Base-by-base conservation (phyloP, 208 protist species). In the Leishmania aethiopica region DNA sequence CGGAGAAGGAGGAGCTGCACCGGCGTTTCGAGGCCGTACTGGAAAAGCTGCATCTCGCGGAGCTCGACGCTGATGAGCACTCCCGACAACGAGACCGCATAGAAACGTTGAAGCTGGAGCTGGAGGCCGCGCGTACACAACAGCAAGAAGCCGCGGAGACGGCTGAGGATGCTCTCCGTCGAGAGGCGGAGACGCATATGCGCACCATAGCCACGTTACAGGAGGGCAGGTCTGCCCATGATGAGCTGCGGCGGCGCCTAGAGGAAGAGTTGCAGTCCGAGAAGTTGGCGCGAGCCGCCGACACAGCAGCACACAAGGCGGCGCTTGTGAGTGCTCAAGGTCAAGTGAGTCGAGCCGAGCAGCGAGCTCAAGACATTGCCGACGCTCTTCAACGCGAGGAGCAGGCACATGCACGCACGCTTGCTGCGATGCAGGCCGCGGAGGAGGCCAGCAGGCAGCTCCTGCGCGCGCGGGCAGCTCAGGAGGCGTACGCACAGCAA, bases 351-450 rank as follows among this genome's bases (percentile, higher is more conserved):
- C 55, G 55, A 3, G 73, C 32, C 1, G 80, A 83, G 60, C 42
- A 67, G 49, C 71, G 42, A 13, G 53, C 47, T 22, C 74, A 35
- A 32, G 70, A 75, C 1, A 51, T 10, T 1, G 28, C 1, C 6
- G 42, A 59, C 10, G 70, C 42, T 6, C 69, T 85, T 25, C 82
- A n/a, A 2, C n/a, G 67, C 25, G 82, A 77, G 40, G 72, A 49
- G 62, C 25, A n/a, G 17, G 77, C 77, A 67, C 73, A 85, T 75
- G 45, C 28, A 4, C 67, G 82, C 72, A 78, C 53, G 28, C 55
- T 76, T 32, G 57, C 40, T 22, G 76, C 75, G 3, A 51, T 84
- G 10, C 37, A 76, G n/a, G 76, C 81, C 53, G 77, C 70, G 32
- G 75, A 76, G 42, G 53, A 51, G 25, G 80, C 80, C 1, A 17